Percentiles rank a stretch among this genome's conserved stretches.
Evolutionary conservation across 495 filamentous ascomycete species (phyloP).

Genomic region (Gamarada debralockiae): DNA sequence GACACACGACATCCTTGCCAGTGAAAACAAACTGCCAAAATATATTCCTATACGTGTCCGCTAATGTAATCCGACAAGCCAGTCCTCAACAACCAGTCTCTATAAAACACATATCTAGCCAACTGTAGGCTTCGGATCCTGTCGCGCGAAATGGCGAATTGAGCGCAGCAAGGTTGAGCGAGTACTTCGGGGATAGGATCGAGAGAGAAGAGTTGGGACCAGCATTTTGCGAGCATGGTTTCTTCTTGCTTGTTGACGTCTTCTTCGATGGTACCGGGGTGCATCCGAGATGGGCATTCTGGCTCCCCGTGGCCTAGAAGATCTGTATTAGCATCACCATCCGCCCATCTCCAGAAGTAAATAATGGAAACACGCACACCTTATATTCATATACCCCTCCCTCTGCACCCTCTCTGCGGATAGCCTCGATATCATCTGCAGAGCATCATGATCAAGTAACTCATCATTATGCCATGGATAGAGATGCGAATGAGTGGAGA

Average conservation of each 20-base stretch:
- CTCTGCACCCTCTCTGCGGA: constrained; percentile 49
- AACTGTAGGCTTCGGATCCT: constrained; percentile 40
- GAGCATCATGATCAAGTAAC: constrained; percentile 43
- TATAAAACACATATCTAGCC: constrained; percentile 44
- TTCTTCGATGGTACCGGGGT: constrained; percentile 22
- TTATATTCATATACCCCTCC: constrained; percentile 63
- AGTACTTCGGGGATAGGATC: constrained; percentile 44
- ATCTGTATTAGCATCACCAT: not conserved
- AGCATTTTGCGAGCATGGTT: constrained; percentile 34
- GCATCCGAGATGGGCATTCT: constrained; percentile 62
- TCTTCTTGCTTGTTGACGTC: constrained; percentile 30
- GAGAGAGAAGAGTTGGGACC: constrained; percentile 54
- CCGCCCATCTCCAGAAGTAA: not conserved
- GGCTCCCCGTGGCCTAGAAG: constrained; percentile 40
- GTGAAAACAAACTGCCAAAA: constrained; percentile 65
- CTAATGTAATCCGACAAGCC: constrained; percentile 49
- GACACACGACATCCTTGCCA: constrained; percentile 53
- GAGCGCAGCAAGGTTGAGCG: constrained; percentile 54
- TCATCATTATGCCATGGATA: constrained; percentile 66
- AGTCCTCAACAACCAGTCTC: constrained; percentile 57
- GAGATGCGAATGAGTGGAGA: constrained; percentile 59
- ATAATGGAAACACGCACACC: constrained; percentile 33
- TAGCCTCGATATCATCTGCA: constrained; percentile 48
- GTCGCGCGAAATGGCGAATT: constrained; percentile 51
- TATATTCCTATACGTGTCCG: constrained; percentile 60